Percentiles rank a stretch among this genome's conserved stretches.
These are phyloP conservation scores for Claviceps sp. DNA, from an alignment of 2,329 filamentous ascomycete genomes.

Conservation along the genomic window DNA sequence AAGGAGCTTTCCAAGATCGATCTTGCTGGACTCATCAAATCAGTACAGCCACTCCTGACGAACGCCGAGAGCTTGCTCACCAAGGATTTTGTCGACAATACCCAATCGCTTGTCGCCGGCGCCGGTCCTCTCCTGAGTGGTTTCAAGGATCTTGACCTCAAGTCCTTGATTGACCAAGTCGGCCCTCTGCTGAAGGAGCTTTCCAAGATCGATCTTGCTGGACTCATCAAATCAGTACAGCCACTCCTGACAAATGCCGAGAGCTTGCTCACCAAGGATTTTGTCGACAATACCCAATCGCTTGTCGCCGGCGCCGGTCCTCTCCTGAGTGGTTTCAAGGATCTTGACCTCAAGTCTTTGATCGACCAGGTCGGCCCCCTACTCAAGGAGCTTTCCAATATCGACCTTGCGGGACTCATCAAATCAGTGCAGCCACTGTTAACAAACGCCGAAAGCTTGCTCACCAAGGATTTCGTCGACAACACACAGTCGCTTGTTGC, in stretches of 20 bases:
- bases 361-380: conserved; percentile 15
- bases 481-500: conserved; percentile 14
- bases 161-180: conserved; percentile 7
- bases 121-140: conserved; percentile 20
- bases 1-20: conserved; percentile 7
- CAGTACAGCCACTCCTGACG: conserved; percentile 9
- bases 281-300: conserved; percentile 10
- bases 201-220: conserved; percentile 1
- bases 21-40: conserved; percentile 1
- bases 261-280: conserved; percentile 5
- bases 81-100: conserved; percentile 12
- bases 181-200: conserved; percentile 17
- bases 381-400: conserved; percentile 8
- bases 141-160: conserved; percentile 18
- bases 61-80: conserved; percentile 4
- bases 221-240: conserved; percentile 1
- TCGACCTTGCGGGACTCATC: conserved; percentile 1
- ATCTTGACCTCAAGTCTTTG: conserved; percentile 12
- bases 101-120: conserved; percentile 5
- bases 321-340: conserved; percentile 21
- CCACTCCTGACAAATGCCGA: not conserved
- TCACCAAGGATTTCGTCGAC: conserved; percentile 19
- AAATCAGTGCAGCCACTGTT: too few relatives aligned
- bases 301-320: conserved; percentile 14
- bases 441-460: not conserved